phyloP scores from a whole-genome alignment of 2,329 filamentous ascomycete genomes.

The Tolypocladium endophyticum region DNA sequence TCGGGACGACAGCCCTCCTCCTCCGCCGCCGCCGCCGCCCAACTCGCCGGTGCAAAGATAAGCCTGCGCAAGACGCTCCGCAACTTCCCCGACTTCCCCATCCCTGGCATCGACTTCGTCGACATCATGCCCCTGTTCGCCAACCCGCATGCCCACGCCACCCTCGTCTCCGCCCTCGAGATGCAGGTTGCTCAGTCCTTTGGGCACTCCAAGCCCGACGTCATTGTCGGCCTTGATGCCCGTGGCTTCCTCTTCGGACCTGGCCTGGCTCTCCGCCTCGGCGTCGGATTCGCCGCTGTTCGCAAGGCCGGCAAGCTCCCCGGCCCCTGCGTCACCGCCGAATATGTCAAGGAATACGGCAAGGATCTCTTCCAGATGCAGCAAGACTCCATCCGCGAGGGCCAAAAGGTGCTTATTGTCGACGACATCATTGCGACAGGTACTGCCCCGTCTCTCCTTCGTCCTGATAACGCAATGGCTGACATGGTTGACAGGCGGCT shows the following conservation, averaged over 20 bases:
- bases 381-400: constrained; percentile 68
- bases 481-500: constrained; percentile 56
- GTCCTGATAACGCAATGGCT: neutral
- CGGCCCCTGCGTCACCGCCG: constrained; percentile 73
- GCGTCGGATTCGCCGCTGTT: constrained; percentile 82
- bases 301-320: constrained; percentile 95
- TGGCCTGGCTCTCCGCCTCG: constrained; percentile 70
- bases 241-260: constrained; percentile 94
- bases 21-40: constrained; percentile 49
- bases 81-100: constrained; percentile 86
- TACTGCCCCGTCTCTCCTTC: constrained; percentile 33
- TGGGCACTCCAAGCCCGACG: constrained; percentile 59
- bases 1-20: constrained; percentile 53
- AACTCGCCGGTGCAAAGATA: constrained; percentile 60
- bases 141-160: constrained; percentile 59
- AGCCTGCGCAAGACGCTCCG: constrained; percentile 64
- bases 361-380: constrained; percentile 96
- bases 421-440: constrained; percentile 98
- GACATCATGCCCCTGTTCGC: constrained; percentile 97
- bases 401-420: constrained; percentile 84
- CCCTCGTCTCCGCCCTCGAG: constrained; percentile 75
- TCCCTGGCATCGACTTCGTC: constrained; percentile 88
- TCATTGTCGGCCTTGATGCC: constrained; percentile 87
- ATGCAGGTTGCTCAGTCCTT: constrained; percentile 63
- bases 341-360: constrained; percentile 93